Conservation (phyloP, 768 basidiomycete species). For the Mrakia frigida region DNA sequence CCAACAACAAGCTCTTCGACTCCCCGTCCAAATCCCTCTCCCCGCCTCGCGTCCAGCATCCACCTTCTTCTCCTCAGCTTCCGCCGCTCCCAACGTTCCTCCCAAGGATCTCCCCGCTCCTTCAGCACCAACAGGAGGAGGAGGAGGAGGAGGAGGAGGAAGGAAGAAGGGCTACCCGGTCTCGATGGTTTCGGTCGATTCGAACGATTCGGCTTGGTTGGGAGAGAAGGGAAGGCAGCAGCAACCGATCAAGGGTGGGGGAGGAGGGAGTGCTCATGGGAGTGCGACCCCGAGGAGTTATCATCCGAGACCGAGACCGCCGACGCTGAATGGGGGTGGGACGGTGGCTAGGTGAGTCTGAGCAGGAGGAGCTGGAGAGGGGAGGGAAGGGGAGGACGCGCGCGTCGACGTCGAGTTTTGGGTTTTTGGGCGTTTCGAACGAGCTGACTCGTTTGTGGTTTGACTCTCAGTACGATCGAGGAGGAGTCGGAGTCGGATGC, state of each 20-base stretch:
- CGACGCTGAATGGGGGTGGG: conserved; percentile 1
- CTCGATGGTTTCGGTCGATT: conserved; percentile 3
- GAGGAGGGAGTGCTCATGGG: background rate
- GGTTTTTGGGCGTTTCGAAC: background rate
- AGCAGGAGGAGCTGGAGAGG: background rate
- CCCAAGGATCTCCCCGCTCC: background rate
- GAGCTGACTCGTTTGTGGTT: background rate
- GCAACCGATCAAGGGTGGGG: background rate
- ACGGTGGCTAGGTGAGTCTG: background rate
- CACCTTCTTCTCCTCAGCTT: background rate
- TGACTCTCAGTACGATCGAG: background rate
- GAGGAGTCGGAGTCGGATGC: conserved; percentile 6
- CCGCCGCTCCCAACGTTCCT: too few species aligned
- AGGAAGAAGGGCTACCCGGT: background rate
- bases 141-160: background rate
- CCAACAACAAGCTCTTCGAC: background rate
- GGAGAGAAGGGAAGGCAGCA: conserved; percentile 3
- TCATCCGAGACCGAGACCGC: background rate
- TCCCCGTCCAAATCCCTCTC: conserved; percentile 6
- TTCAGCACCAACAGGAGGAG: background rate
- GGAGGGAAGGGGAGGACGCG: background rate
- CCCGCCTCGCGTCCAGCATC: background rate
- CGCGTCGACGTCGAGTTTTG: background rate
- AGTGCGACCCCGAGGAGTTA: background rate
- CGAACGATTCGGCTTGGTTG: conserved; percentile 11